phyloP scores from a whole-genome alignment of 371 early-diverging fungal genomes.

The Syncephalis fuscata region DNA sequence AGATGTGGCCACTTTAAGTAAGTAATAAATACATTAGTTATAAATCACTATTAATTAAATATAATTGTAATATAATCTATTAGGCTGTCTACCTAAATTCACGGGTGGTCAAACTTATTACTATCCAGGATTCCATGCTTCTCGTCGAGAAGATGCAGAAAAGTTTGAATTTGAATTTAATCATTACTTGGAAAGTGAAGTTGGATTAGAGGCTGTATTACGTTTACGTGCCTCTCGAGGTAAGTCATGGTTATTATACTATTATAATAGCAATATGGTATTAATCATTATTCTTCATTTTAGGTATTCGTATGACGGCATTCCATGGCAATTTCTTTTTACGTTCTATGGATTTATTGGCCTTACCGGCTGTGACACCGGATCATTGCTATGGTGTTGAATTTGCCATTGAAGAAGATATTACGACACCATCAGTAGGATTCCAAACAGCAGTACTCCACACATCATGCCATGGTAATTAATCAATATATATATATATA shows the following conservation, averaged over 20 bases:
- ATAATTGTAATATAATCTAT: neutral
- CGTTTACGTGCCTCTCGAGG: conserved; percentile 81
- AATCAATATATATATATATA: too few species aligned
- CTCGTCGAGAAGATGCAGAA: conserved; percentile 65
- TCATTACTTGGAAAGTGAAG: conserved; percentile 61
- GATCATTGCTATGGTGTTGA: conserved; percentile 90
- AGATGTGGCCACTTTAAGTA: conserved; percentile 85
- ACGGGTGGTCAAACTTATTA: conserved; percentile 92
- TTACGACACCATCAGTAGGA: conserved; percentile 63
- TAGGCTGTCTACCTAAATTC: conserved; percentile 59
- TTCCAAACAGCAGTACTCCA: conserved; percentile 96
- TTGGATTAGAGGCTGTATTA: conserved; percentile 93
- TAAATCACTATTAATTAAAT: too few species aligned
- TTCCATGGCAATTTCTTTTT: conserved; percentile 96
- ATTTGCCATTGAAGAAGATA: conserved; percentile 66
- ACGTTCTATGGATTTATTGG: conserved; percentile 85
- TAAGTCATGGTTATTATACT: conserved; percentile 7
- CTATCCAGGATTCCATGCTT: conserved; percentile 90
- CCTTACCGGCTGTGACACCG: conserved; percentile 88
- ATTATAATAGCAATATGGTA: too few species aligned
- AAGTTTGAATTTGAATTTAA: conserved; percentile 82
- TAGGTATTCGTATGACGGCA: conserved; percentile 51
- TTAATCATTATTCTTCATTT: too few species aligned
- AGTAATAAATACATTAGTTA: neutral
- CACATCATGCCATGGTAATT: conserved; percentile 47